Evolutionary conservation across 2,329 filamentous ascomycete genomes (phyloP).

Genomic region (Pseudogymnoascus sp.): DNA sequence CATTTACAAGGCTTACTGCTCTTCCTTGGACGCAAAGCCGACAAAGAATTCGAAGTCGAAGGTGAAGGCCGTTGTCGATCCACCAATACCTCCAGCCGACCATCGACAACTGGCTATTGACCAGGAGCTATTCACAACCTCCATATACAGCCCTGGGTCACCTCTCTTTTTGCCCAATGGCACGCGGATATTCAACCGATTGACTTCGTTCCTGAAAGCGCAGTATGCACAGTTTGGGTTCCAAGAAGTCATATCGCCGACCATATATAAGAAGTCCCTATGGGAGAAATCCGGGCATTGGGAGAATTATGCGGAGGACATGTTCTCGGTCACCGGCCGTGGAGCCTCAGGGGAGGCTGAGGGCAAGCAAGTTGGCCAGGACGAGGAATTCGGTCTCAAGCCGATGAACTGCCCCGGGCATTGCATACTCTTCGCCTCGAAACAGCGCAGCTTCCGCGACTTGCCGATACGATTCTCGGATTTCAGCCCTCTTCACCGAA

Average conservation of each 20-base stretch:
- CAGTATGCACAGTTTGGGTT: conserved; percentile 83
- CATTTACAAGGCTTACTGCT: conserved; percentile 23
- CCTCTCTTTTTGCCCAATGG: conserved; percentile 80
- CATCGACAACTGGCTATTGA: conserved; percentile 54
- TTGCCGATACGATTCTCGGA: conserved; percentile 79
- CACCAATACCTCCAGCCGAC: conserved; percentile 33
- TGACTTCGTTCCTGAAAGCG: conserved; percentile 72
- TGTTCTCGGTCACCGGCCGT: conserved; percentile 69
- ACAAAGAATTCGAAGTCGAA: conserved; percentile 3
- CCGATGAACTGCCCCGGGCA: conserved; percentile 93
- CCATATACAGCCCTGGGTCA: conserved; percentile 74
- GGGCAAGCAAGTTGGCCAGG: conserved; percentile 43
- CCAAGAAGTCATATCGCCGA: conserved; percentile 81
- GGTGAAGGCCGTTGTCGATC: conserved; percentile 14
- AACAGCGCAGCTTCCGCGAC: conserved; percentile 68
- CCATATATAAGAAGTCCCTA: conserved; percentile 80
- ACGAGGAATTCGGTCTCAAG: conserved; percentile 74
- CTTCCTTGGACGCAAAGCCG: conserved; percentile 22
- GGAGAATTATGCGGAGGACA: conserved; percentile 85
- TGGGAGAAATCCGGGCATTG: conserved; percentile 84
- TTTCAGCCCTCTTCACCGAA: conserved; percentile 79
- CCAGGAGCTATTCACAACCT: conserved; percentile 74
- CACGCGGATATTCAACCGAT: conserved; percentile 73
- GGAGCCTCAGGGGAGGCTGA: conserved; percentile 25
- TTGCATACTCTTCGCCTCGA: conserved; percentile 72